These are phyloP conservation scores for Anthostomella pinea DNA, from an alignment of 2,329 filamentous ascomycete species.

Conservation along the genomic window DNA sequence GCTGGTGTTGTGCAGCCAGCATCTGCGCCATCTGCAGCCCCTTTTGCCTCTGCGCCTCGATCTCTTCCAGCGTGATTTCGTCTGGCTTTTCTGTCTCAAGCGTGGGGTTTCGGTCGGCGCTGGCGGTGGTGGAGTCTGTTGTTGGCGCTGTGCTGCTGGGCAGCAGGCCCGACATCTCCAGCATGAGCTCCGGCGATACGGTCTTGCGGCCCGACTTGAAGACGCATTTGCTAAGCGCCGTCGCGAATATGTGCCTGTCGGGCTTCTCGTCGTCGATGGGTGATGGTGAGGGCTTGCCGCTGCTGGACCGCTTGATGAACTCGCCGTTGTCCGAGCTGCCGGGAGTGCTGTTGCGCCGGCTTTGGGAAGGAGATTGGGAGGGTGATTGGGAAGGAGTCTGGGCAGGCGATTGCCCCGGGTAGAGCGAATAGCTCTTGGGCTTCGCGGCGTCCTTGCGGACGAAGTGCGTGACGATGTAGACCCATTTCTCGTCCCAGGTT, in stretches of 20 bases:
- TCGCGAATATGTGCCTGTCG: constrained; percentile 42
- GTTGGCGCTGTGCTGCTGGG: constrained; percentile 35
- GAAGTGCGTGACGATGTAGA: constrained; percentile 54
- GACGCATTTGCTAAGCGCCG: constrained; percentile 56
- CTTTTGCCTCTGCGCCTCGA: constrained; percentile 33
- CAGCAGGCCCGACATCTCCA: constrained; percentile 58
- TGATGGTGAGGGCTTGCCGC: constrained; percentile 4
- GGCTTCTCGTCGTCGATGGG: constrained; percentile 10
- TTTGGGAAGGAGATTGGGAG: too few species aligned
- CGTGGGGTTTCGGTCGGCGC: too few species aligned
- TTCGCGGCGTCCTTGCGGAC: constrained; percentile 38
- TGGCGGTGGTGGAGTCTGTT: too few species aligned
- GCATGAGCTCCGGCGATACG: constrained; percentile 60
- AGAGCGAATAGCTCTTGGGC: constrained; percentile 29
- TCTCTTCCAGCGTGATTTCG: constrained; percentile 23
- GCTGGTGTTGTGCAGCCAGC: constrained; percentile 27
- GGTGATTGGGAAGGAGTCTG: too few species aligned
- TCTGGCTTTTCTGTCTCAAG: neutral
- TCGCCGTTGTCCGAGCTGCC: neutral
- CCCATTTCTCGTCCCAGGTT: constrained; percentile 57
- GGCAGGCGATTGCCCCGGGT: constrained; percentile 30
- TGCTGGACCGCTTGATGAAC: neutral
- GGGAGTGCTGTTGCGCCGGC: constrained; percentile 5
- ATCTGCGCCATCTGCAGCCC: constrained; percentile 33
- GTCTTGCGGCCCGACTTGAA: constrained; percentile 62